Evolutionary conservation across 2,329 filamentous ascomycete genomes (phyloP).

Genomic region (Claviceps monticola): DNA sequence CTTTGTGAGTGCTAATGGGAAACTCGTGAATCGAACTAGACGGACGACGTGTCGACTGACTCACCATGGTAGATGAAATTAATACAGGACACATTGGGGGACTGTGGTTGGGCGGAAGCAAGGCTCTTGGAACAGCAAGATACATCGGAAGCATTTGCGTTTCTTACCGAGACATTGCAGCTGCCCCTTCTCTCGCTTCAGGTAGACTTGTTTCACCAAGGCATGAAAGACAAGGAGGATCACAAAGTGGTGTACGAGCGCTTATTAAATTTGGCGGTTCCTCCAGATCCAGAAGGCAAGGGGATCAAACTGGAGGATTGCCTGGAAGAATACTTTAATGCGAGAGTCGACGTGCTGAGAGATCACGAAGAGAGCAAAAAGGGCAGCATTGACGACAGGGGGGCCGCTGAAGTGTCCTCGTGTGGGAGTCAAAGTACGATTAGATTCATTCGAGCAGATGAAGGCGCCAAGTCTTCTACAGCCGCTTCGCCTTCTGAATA

Average conservation of each 20-base stretch:
- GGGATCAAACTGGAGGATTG: conserved; percentile 78
- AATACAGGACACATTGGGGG: conserved; percentile 67
- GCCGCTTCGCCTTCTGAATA: conserved; percentile 20
- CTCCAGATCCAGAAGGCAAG: conserved; percentile 54
- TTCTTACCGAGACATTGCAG: conserved; percentile 82
- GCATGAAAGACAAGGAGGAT: conserved; percentile 72
- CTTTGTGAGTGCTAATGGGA: conserved; percentile 41
- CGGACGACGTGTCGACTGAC: conserved; percentile 7
- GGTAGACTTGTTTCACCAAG: conserved; percentile 88
- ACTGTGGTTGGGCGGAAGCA: conserved; percentile 82
- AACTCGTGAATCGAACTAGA: neutral
- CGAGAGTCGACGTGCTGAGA: conserved; percentile 74
- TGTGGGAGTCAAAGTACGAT: conserved; percentile 19
- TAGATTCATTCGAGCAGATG: conserved; percentile 20
- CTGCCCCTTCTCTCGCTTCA: conserved; percentile 79
- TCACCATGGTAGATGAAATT: conserved; percentile 49
- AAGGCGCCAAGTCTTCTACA: conserved; percentile 19
- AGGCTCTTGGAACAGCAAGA: conserved; percentile 73
- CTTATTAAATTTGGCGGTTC: conserved; percentile 81
- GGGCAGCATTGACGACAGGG: conserved; percentile 16
- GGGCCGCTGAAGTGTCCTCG: conserved; percentile 11
- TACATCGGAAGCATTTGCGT: conserved; percentile 87
- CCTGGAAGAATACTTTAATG: conserved; percentile 90
- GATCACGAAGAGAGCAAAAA: conserved; percentile 47
- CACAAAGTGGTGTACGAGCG: conserved; percentile 92